phyloP scores from a whole-genome alignment of 2,329 filamentous ascomycete species.

The Tolypocladium pustulatum region DNA sequence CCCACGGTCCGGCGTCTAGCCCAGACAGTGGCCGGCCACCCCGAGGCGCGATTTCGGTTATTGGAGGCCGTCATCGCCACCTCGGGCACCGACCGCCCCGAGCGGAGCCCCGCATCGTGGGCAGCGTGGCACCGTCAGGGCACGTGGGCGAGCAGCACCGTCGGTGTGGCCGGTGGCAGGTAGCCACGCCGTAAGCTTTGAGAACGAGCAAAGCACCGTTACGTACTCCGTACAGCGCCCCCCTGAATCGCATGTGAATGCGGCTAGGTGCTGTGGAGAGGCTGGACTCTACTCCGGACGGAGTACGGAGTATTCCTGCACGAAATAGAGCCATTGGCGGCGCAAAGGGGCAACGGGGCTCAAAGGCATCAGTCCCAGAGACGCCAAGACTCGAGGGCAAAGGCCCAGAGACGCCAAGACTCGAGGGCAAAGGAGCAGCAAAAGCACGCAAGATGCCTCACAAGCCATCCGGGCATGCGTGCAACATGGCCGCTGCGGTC shows the following conservation, averaged over 20 bases:
- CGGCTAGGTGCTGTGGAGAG: neutral
- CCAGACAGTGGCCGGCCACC: neutral
- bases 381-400: neutral
- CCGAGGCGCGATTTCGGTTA: neutral
- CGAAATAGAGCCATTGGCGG: neutral
- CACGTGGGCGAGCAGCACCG: neutral
- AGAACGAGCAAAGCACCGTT: neutral
- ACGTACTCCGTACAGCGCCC: neutral
- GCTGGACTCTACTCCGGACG: neutral
- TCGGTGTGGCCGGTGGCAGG: neutral
- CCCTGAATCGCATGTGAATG: neutral
- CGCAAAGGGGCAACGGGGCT: neutral
- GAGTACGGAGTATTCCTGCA: neutral
- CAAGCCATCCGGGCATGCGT: neutral
- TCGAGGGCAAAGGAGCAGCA: neutral
- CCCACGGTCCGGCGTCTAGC: neutral
- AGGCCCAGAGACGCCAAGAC: neutral
- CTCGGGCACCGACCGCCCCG: constrained; percentile 3
- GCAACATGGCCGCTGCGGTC: neutral
- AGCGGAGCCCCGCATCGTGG: constrained; percentile 3
- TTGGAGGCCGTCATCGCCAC: neutral
- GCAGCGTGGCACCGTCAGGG: neutral
- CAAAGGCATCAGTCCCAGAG: neutral
- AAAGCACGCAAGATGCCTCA: neutral
- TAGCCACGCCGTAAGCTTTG: neutral